Evolutionary conservation across 176 grass and related monocot species (phyloP), one percentile per base, ranked within the genome.

Genomic region (Phoenix roebelenii): DNA sequence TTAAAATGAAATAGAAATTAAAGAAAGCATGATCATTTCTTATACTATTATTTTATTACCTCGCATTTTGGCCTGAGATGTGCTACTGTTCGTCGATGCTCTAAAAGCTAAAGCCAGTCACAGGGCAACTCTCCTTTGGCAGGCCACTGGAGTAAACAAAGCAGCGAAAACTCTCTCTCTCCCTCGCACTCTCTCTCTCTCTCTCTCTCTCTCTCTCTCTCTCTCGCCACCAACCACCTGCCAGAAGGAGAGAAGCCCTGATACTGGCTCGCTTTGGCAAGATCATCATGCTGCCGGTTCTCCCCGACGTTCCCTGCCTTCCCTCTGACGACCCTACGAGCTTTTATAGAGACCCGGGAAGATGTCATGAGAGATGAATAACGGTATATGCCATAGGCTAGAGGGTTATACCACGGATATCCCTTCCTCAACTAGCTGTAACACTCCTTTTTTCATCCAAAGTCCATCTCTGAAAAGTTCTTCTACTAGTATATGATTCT

Each of bases 61-160:
- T 30, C 29, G 29, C 29, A 30, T 30, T 30, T 30, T 30, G 29
- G 29, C 29, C 4, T 30, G 29, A 30, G 29, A 30, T 30, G 1
- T 1, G 29, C 24, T 30, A 5, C 4, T 6, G 5, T 6, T 6
- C 4, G 29, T 6, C 5, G 29, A 30, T 6, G 29, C 29, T 30
- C 29, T 30, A 30, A 30, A 29, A 73, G 83, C 69, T 64, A 10
- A 77, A 69, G 74, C 57, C 67, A 81, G 77, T 85, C 14, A 75
- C 26, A 81, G 73, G 83, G 83, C 83, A 77, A 81, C 77, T 85
- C 83, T 85, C 83, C 83, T 81, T 85, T 85, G 83, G 83, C 83
- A 57, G 83, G 73, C 18, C 7, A 30, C 23, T 26, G 6, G 23
- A 26, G 4, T 25, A n/a, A 30, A 30, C 29, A 30, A 30, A 30